A percentile compares a stretch with the other conserved stretches of the same genome.
Conservation (phyloP, 352 stramenopile genomes). For the Globisporangium abappressorium region DNA sequence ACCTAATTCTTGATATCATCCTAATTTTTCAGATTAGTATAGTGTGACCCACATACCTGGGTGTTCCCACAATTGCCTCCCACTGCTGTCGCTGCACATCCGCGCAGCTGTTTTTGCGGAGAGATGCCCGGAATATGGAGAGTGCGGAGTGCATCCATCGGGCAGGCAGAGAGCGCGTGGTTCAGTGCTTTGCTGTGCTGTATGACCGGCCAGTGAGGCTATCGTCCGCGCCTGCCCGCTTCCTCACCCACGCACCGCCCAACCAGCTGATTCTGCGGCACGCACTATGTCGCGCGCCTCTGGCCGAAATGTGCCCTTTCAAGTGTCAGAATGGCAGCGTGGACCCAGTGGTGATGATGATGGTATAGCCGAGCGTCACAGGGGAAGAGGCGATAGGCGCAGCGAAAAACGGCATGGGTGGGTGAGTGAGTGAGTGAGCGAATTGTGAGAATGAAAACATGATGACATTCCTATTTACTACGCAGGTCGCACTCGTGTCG, state of each 20-base stretch:
- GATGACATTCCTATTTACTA: constrained; percentile 9
- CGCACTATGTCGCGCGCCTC: not conserved
- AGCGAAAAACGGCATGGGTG: not conserved
- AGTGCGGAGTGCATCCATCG: not conserved
- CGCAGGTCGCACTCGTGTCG: not conserved
- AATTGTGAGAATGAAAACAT: not conserved
- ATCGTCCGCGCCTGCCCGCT: not conserved
- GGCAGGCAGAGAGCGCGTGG: not conserved
- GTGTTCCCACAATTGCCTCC: not conserved
- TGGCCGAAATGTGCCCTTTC: constrained; percentile 7
- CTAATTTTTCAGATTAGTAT: not conserved
- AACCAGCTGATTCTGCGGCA: constrained; percentile 13
- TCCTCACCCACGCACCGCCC: constrained; percentile 6
- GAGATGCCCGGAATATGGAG: not conserved
- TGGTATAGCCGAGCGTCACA: constrained; percentile 6
- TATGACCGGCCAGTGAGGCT: not conserved
- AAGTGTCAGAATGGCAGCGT: not conserved
- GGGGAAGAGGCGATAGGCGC: not conserved
- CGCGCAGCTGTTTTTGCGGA: constrained; percentile 13
- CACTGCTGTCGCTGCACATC: constrained; percentile 11
- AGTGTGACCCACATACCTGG: not conserved
- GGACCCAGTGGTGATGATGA: not conserved
- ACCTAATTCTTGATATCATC: not conserved
- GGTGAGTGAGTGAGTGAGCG: not conserved
- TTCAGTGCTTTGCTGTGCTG: not conserved